phyloP scores from a whole-genome alignment of 169 alveolate genomes.

The Plasmodium billcollinsi region DNA sequence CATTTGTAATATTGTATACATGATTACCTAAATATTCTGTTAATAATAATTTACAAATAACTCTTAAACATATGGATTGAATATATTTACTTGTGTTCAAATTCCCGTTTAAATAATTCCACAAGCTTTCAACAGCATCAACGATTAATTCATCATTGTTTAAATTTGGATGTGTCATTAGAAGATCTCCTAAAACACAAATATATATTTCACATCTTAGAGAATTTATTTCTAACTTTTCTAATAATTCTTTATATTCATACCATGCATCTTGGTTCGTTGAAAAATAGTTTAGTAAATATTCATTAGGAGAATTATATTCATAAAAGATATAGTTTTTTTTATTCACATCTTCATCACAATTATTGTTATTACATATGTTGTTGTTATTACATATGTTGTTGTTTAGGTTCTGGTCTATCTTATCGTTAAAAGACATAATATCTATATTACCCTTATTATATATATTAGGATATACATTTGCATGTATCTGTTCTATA shows the following conservation, averaged over 20 bases:
- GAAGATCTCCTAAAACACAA: slow-evolving; percentile 79
- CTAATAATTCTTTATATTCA: slow-evolving; percentile 57
- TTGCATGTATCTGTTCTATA: slow-evolving; percentile 29
- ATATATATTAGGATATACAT: slow-evolving; percentile 36
- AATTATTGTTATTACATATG: background rate
- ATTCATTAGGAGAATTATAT: slow-evolving; percentile 55
- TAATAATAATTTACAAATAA: slow-evolving; percentile 75
- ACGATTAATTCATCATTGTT: slow-evolving; percentile 49
- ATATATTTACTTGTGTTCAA: slow-evolving; percentile 79
- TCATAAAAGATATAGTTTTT: slow-evolving; percentile 34
- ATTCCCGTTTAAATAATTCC: slow-evolving; percentile 78
- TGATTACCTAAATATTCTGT: slow-evolving; percentile 60
- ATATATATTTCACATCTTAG: slow-evolving; percentile 83
- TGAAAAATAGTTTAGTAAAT: slow-evolving; percentile 31
- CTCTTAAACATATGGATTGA: slow-evolving; percentile 80
- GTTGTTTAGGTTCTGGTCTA: background rate
- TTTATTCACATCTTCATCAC: slow-evolving; percentile 17
- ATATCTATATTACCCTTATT: slow-evolving; percentile 35
- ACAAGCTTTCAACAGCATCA: slow-evolving; percentile 78
- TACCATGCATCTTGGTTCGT: slow-evolving; percentile 58
- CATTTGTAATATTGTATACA: slow-evolving; percentile 10
- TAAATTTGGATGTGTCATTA: slow-evolving; percentile 77
- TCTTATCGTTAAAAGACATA: slow-evolving; percentile 3
- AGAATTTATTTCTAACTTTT: slow-evolving; percentile 80
- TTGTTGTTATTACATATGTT: too few species aligned